These are phyloP conservation scores for Clonostachys rhizophaga DNA, from an alignment of 2,329 filamentous ascomycete genomes.

Conservation along the genomic window DNA sequence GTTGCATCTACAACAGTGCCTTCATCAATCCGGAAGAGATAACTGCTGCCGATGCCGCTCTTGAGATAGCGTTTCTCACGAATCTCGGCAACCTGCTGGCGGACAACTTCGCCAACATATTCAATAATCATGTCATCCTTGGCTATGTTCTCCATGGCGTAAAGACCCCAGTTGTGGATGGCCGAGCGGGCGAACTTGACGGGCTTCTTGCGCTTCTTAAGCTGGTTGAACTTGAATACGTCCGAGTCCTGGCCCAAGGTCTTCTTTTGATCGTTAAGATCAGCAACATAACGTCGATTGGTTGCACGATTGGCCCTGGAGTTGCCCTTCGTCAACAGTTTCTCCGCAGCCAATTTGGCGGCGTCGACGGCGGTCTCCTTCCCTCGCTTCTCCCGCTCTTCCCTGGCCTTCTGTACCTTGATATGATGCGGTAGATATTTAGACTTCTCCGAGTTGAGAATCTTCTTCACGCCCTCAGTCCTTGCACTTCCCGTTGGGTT, in stretches of 20 bases:
- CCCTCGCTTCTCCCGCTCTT: conserved; percentile 80
- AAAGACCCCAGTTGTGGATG: conserved; percentile 98
- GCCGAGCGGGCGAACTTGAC: conserved; percentile 97
- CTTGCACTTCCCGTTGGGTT: conserved; percentile 82
- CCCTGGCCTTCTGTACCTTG: conserved; percentile 86
- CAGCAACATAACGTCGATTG: conserved; percentile 89
- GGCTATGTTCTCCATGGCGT: conserved; percentile 94
- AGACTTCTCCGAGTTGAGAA: conserved; percentile 94
- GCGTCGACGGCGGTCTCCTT: conserved; percentile 64
- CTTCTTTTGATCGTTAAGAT: conserved; percentile 93
- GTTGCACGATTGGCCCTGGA: conserved; percentile 93
- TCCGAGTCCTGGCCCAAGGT: conserved; percentile 79
- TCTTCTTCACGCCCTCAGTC: conserved; percentile 92
- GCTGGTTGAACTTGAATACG: conserved; percentile 94
- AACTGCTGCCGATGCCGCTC: conserved; percentile 95
- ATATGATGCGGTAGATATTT: conserved; percentile 98
- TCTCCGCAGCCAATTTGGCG: conserved; percentile 71
- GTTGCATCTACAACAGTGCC: conserved; percentile 97
- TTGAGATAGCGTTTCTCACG: conserved; percentile 89
- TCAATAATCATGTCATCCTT: conserved; percentile 99
- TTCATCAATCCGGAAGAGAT: conserved; percentile 97
- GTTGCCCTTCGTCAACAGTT: conserved; percentile 78
- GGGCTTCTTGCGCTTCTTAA: conserved; percentile 99
- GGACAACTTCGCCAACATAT: conserved; percentile 95
- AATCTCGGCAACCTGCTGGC: conserved; percentile 96